Conservation (phyloP, 2,329 filamentous ascomycete genomes). For the Didymella exigua region DNA sequence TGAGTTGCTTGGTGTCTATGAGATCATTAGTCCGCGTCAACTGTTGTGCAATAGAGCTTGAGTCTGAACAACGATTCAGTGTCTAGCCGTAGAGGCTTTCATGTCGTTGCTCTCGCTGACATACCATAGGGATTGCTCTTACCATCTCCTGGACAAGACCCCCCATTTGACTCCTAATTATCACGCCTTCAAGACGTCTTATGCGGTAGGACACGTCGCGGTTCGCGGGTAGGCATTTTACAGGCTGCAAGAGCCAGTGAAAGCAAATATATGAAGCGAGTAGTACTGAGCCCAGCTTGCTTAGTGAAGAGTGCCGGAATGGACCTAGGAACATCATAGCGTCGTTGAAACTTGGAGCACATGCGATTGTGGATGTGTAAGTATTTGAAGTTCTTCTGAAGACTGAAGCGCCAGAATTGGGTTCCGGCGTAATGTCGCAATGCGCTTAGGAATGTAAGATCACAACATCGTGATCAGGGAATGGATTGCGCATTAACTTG, state of each 20-base stretch:
- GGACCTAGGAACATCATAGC: neutral
- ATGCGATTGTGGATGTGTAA: neutral
- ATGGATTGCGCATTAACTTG: no score
- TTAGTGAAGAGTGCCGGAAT: neutral
- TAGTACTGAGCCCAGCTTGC: neutral
- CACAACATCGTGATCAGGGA: no score
- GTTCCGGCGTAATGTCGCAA: neutral
- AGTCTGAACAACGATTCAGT: no score
- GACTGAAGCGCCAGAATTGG: neutral
- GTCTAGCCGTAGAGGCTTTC: no score
- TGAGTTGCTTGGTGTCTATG: neutral
- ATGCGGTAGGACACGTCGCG: neutral
- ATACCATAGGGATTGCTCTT: neutral
- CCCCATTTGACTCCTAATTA: no score
- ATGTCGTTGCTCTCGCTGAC: neutral
- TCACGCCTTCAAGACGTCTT: no score
- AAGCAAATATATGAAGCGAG: neutral
- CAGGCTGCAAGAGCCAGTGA: neutral
- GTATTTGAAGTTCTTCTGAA: neutral
- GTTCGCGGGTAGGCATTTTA: neutral
- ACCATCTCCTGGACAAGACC: no score
- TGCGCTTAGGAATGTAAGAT: neutral
- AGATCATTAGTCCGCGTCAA: neutral
- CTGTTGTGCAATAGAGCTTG: no score
- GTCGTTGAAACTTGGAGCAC: neutral